Evolutionary conservation across 2,329 filamentous ascomycete species (phyloP).

Genomic region (Parastagonospora avenae): DNA sequence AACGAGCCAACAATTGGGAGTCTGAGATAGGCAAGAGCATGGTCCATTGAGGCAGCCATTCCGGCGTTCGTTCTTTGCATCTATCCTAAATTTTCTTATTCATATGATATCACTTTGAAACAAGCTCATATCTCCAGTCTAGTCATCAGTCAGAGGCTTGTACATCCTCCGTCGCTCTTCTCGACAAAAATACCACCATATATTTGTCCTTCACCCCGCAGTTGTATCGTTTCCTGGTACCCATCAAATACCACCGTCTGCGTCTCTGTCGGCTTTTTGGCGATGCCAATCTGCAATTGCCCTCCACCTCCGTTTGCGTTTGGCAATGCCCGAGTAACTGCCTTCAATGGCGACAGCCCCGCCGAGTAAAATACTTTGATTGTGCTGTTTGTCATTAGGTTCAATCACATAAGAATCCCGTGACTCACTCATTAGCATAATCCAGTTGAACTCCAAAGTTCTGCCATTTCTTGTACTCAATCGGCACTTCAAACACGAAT

Average conservation of each 20-base stretch:
- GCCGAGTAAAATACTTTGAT: slow-evolving; percentile 30
- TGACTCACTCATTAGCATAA: slow-evolving; percentile 25
- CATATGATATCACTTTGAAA: background rate
- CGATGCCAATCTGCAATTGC: slow-evolving; percentile 34
- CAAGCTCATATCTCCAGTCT: background rate
- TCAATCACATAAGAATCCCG: background rate
- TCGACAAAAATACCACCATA: slow-evolving; percentile 43
- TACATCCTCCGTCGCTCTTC: slow-evolving; percentile 24
- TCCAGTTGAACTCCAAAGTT: slow-evolving; percentile 35
- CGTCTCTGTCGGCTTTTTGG: slow-evolving; percentile 38
- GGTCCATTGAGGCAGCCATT: slow-evolving; percentile 23
- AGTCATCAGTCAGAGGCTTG: slow-evolving; percentile 17
- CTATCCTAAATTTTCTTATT: background rate
- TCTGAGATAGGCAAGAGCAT: slow-evolving; percentile 65
- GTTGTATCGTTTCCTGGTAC: slow-evolving; percentile 27
- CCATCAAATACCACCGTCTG: slow-evolving; percentile 32
- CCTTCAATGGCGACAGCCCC: slow-evolving; percentile 15
- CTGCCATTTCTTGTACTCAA: slow-evolving; percentile 24
- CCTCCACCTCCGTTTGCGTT: slow-evolving; percentile 33
- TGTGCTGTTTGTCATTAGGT: slow-evolving; percentile 15
- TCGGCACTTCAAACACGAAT: slow-evolving; percentile 22
- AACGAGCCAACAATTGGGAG: slow-evolving; percentile 77
- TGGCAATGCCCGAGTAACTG: slow-evolving; percentile 15
- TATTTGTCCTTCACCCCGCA: slow-evolving; percentile 28
- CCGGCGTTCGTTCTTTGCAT: background rate